phyloP scores from a whole-genome alignment of 179 eudicot species.

The Corrigiola litoralis region DNA sequence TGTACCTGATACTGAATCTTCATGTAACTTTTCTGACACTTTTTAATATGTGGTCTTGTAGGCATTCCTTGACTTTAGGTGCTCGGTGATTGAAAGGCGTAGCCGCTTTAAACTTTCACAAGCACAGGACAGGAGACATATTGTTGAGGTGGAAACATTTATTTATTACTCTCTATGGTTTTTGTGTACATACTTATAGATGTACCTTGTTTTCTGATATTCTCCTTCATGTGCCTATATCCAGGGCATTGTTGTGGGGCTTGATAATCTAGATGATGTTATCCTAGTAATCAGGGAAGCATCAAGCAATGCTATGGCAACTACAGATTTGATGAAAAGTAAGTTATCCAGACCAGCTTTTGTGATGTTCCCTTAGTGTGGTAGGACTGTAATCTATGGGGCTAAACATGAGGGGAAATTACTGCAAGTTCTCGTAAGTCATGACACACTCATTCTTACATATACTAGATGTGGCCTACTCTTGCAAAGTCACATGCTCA shows the following conservation, averaged over 20 bases:
- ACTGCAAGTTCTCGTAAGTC: not conserved
- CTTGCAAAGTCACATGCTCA: not conserved
- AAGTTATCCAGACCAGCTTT: conserved; percentile 15
- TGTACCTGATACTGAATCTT: not conserved
- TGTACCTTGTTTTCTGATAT: conserved; percentile 2
- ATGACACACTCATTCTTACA: not conserved
- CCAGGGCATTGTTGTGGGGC: conserved; percentile 83
- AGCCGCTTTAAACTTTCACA: conserved; percentile 73
- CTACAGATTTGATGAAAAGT: conserved; percentile 62
- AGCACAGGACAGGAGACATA: conserved; percentile 80
- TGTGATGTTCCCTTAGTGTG: not conserved
- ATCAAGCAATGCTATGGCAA: conserved; percentile 65
- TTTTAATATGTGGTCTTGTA: conserved; percentile 29
- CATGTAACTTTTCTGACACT: not conserved
- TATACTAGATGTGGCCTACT: not conserved
- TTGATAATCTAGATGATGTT: conserved; percentile 78
- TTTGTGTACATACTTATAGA: not conserved
- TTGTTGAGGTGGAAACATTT: conserved; percentile 59
- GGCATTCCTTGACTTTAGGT: conserved; percentile 95
- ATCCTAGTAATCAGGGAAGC: conserved; percentile 73
- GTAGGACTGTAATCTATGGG: not conserved
- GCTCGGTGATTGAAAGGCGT: conserved; percentile 80
- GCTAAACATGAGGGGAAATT: not conserved
- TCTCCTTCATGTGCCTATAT: conserved; percentile 11
- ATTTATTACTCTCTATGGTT: not conserved